phyloP scores from a whole-genome alignment of 2,329 filamentous ascomycete genomes.

The Coniochaeta pulveracea region DNA sequence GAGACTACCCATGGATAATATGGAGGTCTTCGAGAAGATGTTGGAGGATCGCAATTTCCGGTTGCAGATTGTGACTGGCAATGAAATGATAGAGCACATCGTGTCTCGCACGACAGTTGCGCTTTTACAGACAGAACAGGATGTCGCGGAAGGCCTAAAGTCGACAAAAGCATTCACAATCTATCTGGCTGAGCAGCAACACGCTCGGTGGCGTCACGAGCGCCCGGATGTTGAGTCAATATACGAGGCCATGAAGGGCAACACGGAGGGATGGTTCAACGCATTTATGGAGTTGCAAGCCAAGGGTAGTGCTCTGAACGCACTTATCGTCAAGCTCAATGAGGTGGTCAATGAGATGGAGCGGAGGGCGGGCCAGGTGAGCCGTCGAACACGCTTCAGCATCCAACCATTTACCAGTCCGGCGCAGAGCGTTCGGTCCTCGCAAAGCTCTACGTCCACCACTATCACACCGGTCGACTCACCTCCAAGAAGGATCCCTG shows the following conservation, averaged over 20 bases:
- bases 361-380: constrained; percentile 71
- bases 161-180: constrained; percentile 65
- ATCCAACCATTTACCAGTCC: constrained; percentile 15
- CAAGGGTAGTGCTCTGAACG: constrained; percentile 59
- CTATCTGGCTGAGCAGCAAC: constrained; percentile 59
- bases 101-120: constrained; percentile 65
- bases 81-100: constrained; percentile 85
- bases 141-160: constrained; percentile 67
- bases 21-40: constrained; percentile 75
- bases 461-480: constrained; percentile 12
- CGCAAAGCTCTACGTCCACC: constrained; percentile 12
- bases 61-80: constrained; percentile 70
- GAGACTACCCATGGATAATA: constrained; percentile 72
- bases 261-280: constrained; percentile 80
- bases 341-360: constrained; percentile 79
- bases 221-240: constrained; percentile 58
- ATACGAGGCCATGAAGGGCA: constrained; percentile 83
- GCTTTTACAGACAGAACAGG: constrained; percentile 67
- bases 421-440: constrained; percentile 11
- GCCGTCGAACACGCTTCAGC: constrained; percentile 52
- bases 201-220: constrained; percentile 48
- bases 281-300: constrained; percentile 68
- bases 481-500: constrained; percentile 11
- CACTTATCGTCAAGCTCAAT: constrained; percentile 59
- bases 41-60: constrained; percentile 77